Percentiles rank a stretch among this genome's conserved stretches.
Conservation (phyloP, 1,284 basidiomycete species). For the Boletellus dicymbophilus region DNA sequence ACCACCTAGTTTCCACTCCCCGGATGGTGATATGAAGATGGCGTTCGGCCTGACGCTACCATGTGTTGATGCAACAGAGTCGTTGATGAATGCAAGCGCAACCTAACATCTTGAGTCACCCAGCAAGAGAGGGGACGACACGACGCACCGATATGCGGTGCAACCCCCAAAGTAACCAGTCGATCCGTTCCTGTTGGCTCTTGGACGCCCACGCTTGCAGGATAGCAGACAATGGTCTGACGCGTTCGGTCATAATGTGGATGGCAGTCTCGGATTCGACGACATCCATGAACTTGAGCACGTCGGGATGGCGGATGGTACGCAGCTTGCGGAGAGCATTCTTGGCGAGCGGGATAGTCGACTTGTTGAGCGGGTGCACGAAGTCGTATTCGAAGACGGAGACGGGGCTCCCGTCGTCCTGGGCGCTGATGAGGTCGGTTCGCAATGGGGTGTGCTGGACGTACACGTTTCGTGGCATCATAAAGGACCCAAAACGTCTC, state of each 20-base stretch:
- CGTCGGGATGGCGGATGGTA: conserved; percentile 92
- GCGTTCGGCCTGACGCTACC: conserved; percentile 81
- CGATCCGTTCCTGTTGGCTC: conserved; percentile 66
- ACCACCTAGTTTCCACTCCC: conserved; percentile 96
- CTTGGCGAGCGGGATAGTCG: conserved; percentile 76
- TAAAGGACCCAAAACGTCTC: conserved; percentile 88
- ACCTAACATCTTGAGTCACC: conserved; percentile 49
- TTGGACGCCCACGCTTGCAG: conserved; percentile 68
- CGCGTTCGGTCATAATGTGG: conserved; percentile 94
- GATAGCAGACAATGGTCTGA: conserved; percentile 74
- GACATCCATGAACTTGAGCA: conserved; percentile 93
- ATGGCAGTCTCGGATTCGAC: conserved; percentile 88
- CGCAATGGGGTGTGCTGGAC: conserved; percentile 10
- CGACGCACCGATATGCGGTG: conserved; percentile 78
- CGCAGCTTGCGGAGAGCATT: conserved; percentile 92
- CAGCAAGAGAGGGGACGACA: conserved; percentile 1
- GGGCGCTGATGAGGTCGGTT: conserved; percentile 24
- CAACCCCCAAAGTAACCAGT: conserved; percentile 95
- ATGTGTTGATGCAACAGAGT: conserved; percentile 84
- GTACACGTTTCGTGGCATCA: conserved; percentile 85
- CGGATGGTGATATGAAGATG: conserved; percentile 88
- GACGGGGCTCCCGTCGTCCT: conserved; percentile 87
- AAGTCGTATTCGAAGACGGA: conserved; percentile 93
- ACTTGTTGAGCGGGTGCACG: conserved; percentile 57
- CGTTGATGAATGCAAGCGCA: conserved; percentile 91